Evolutionary conservation across 2,329 filamentous ascomycete genomes (phyloP).

Genomic region (Trichoderma koningii): DNA sequence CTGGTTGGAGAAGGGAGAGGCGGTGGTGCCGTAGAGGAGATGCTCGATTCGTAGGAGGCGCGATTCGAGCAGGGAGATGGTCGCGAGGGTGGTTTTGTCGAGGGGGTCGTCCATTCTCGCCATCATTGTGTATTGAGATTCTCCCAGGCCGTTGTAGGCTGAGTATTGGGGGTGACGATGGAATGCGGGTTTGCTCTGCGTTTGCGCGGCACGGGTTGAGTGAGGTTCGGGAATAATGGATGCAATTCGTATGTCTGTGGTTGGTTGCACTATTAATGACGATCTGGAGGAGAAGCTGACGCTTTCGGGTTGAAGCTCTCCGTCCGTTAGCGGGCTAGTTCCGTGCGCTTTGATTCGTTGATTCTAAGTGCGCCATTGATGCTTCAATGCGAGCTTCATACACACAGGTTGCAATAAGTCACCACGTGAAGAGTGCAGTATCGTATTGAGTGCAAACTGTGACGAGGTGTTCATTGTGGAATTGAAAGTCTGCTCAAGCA

Average conservation of each 20-base stretch:
- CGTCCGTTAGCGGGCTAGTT: background rate
- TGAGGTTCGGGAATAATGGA: background rate
- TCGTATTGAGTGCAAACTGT: too few species aligned
- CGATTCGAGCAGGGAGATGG: constrained; percentile 58
- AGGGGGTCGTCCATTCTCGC: constrained; percentile 42
- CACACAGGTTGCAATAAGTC: background rate
- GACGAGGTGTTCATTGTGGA: too few species aligned
- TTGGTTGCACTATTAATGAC: constrained; percentile 20
- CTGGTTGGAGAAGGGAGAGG: constrained; percentile 38
- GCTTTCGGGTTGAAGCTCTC: background rate
- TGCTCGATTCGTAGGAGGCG: constrained; percentile 63
- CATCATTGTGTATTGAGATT: background rate
- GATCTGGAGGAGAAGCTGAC: constrained; percentile 4
- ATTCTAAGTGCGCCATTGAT: background rate
- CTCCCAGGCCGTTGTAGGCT: background rate
- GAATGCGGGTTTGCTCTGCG: background rate
- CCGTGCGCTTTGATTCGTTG: constrained; percentile 12
- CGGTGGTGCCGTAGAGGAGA: constrained; percentile 53
- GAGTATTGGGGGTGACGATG: background rate
- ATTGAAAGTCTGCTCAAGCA: too few species aligned
- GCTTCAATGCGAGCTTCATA: background rate
- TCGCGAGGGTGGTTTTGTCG: constrained; percentile 57
- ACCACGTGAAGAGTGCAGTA: background rate
- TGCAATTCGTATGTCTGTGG: background rate
- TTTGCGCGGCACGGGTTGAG: background rate